Base-by-base conservation (phyloP, 306 rosid species). In the Ormosia semicastrata region DNA sequence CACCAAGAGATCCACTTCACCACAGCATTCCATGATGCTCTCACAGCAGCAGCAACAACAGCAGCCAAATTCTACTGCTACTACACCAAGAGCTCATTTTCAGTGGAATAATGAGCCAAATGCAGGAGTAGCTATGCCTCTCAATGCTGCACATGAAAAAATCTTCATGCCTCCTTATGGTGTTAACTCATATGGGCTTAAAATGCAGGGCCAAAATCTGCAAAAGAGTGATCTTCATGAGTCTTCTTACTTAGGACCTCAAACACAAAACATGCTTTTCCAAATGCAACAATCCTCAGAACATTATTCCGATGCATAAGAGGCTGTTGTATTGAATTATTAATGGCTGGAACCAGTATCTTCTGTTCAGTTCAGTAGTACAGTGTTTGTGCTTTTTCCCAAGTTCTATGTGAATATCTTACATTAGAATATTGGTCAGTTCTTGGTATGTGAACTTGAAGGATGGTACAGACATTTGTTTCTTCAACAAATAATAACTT, bases 251-350 rank as follows among this genome's bases (percentile, higher is more conserved):
- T 79, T 86, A n/a, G 91, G 83, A 78, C 83, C 91, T 84, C 97
- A 80, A 57, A 81, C 91, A 76, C 97, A 82, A 56, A 91, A 88
- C 80, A 75, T 93, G 87, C 85, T 79, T 80, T 93, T 91, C 75
- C 98, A 89, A 87, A 80, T 86, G 90, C 92, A 93, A 72, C 90
- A 89, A 43, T 83, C 93, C 7, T 59, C 88, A 13, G 93, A 87
- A 70, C 84, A 77, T 84, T 88, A 87, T 76, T 83, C 86, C 0
- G 85, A 72, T 73, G 88, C 87, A 78, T 88, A 79, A 87, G 64
- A 58, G 59, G 70, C 36, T 43, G 34, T 60, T 79, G 64, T 67
- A 71, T 69, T 72, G 60, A 71, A 70, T 34, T 68, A 50, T 81
- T 75, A 60, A 79, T 71, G 83, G 84, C 56, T 77, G 74, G 70